Conservation (phyloP, 2,329 filamentous ascomycete species). For the Botryotinia globosa region DNA sequence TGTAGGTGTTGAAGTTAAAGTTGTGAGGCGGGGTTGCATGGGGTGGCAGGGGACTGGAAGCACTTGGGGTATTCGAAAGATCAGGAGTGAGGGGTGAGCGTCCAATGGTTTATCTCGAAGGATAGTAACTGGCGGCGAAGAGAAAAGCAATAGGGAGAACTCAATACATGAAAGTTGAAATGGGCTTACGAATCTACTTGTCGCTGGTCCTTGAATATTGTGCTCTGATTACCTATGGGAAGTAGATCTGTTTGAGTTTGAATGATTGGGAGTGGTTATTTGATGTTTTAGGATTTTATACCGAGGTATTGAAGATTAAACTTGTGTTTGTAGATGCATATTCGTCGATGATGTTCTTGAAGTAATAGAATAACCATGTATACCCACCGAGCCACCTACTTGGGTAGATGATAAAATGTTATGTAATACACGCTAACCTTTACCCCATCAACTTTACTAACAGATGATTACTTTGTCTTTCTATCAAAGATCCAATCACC, state of each 20-base stretch:
- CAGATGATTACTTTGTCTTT: background rate
- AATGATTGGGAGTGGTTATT: too few species aligned
- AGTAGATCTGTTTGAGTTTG: background rate
- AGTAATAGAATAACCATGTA: background rate
- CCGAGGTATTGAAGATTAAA: background rate
- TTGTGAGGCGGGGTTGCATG: background rate
- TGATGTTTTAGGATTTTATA: background rate
- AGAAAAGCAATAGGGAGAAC: too few species aligned
- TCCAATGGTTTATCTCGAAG: background rate
- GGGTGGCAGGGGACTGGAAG: too few species aligned
- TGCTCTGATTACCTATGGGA: background rate
- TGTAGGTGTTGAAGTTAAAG: background rate
- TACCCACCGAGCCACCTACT: background rate
- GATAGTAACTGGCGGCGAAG: background rate
- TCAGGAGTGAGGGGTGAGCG: background rate
- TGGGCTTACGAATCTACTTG: background rate
- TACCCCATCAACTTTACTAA: background rate
- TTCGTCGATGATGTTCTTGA: background rate
- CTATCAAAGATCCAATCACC: background rate
- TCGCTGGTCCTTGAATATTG: background rate
- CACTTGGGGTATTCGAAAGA: background rate
- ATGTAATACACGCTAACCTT: background rate
- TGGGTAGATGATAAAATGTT: background rate
- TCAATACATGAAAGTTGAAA: background rate
- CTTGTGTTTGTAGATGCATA: background rate